Evolutionary conservation across 2,329 filamentous ascomycete species (phyloP).

Genomic region (Curvularia sp.): DNA sequence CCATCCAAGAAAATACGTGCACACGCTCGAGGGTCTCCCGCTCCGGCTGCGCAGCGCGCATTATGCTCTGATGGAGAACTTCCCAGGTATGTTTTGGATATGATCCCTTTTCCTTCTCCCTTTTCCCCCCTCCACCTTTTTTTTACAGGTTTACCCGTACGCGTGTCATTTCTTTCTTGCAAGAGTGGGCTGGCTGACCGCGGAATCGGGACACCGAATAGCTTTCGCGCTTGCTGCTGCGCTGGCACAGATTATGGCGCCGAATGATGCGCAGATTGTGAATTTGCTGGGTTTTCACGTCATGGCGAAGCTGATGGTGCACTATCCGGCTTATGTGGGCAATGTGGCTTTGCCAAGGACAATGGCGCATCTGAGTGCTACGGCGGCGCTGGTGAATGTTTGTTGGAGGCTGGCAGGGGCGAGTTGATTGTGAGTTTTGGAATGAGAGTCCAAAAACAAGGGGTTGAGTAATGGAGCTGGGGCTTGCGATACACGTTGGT

Average conservation of each 20-base stretch:
- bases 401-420: constrained; percentile 33
- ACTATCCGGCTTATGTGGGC: constrained; percentile 31
- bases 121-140: neutral
- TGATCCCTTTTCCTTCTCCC: neutral
- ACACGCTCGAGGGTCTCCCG: constrained; percentile 23
- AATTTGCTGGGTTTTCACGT: constrained; percentile 34
- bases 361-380: constrained; percentile 29
- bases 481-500: neutral
- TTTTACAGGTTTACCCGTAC: no score
- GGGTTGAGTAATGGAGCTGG: neutral
- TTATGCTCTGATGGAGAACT: constrained; percentile 35
- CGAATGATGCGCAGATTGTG: constrained; percentile 32
- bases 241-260: constrained; percentile 31
- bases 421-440: neutral
- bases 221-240: constrained; percentile 32
- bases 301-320: constrained; percentile 32
- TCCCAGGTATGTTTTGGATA: constrained; percentile 30
- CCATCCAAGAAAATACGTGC: constrained; percentile 28
- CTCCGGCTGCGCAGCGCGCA: constrained; percentile 32
- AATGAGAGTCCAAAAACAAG: no score
- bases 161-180: no score
- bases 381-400: constrained; percentile 33
- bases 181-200: neutral
- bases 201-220: neutral
- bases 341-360: constrained; percentile 30